Conservation (phyloP, 108 stramenopile species). For the Skeletonema menzelii region DNA sequence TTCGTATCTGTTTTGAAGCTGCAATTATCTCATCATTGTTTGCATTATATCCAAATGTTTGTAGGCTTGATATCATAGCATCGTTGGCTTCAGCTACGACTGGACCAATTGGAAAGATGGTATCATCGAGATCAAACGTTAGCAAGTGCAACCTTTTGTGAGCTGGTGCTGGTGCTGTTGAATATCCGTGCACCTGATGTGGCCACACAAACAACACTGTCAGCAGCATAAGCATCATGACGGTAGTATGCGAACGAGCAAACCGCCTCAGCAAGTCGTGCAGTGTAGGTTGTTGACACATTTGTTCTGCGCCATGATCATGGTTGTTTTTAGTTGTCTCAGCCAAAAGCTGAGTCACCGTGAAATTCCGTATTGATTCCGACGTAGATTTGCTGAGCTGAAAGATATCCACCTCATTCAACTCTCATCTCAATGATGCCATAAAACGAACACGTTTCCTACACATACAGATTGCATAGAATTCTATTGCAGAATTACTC, state of each 20-base stretch:
- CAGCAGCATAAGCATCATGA: not conserved
- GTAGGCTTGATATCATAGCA: conserved; percentile 15
- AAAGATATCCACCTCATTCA: not conserved
- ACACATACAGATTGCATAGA: not conserved
- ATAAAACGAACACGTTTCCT: not conserved
- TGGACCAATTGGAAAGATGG: conserved; percentile 54
- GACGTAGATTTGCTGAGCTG: too few relatives aligned
- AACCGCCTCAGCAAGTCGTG: not conserved
- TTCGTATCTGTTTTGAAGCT: conserved; percentile 51
- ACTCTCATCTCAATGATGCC: too few relatives aligned
- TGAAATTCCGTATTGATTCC: too few relatives aligned
- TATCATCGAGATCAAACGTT: conserved; percentile 76
- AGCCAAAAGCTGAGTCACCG: too few relatives aligned
- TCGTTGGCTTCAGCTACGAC: conserved; percentile 59
- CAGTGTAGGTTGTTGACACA: not conserved
- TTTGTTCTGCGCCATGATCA: not conserved
- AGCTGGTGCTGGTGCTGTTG: not conserved
- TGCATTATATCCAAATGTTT: conserved; percentile 32
- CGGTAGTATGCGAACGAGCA: not conserved
- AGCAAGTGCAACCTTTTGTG: conserved; percentile 24
- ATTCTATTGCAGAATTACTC: not conserved
- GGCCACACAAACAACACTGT: not conserved
- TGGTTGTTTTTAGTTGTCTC: too few relatives aligned
- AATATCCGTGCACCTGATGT: not conserved
- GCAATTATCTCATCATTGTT: conserved; percentile 38